A percentile compares a stretch with the other conserved stretches of the same genome.
Conservation (phyloP, 441 rosid genomes). For the Pelargonium exstipulatum region DNA sequence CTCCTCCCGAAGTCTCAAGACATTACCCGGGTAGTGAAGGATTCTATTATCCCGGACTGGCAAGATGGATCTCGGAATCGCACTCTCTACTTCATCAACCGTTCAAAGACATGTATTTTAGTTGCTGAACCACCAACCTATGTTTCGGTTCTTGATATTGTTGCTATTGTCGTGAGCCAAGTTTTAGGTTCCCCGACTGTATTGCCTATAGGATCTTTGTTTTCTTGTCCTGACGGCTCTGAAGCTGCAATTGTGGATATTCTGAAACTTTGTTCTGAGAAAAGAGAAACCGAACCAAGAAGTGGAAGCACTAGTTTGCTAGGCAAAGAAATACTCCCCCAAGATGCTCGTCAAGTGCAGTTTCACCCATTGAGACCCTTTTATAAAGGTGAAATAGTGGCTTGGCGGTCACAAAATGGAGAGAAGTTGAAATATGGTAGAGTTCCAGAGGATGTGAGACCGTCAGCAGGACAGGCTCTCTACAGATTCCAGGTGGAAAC, state of each 20-base stretch:
- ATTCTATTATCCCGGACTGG: slow-evolving; percentile 63
- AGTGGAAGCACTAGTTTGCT: slow-evolving; percentile 36
- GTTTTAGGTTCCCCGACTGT: slow-evolving; percentile 66
- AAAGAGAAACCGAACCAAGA: slow-evolving; percentile 42
- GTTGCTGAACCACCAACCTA: slow-evolving; percentile 84
- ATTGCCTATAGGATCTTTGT: slow-evolving; percentile 70
- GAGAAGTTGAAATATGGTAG: slow-evolving; percentile 89
- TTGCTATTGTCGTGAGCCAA: slow-evolving; percentile 79
- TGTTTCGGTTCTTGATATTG: slow-evolving; percentile 65
- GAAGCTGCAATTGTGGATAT: slow-evolving; percentile 53
- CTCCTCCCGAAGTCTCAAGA: slow-evolving; percentile 64
- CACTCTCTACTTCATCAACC: slow-evolving; percentile 62
- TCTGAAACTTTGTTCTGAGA: slow-evolving; percentile 55
- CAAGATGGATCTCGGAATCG: slow-evolving; percentile 54
- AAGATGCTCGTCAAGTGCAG: slow-evolving; percentile 83
- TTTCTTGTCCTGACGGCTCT: slow-evolving; percentile 75
- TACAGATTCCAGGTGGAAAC: slow-evolving; percentile 86
- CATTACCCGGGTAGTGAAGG: slow-evolving; percentile 52
- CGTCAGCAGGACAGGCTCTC: slow-evolving; percentile 89
- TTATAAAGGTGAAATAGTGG: slow-evolving; percentile 89
- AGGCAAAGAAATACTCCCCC: slow-evolving; percentile 76
- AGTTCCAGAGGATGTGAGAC: slow-evolving; percentile 91
- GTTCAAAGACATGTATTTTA: slow-evolving; percentile 46
- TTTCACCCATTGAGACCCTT: slow-evolving; percentile 94
- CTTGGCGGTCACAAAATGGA: slow-evolving; percentile 77